Conservation (phyloP, 352 stramenopile genomes). For the Phytophthora pseudosyringae region DNA sequence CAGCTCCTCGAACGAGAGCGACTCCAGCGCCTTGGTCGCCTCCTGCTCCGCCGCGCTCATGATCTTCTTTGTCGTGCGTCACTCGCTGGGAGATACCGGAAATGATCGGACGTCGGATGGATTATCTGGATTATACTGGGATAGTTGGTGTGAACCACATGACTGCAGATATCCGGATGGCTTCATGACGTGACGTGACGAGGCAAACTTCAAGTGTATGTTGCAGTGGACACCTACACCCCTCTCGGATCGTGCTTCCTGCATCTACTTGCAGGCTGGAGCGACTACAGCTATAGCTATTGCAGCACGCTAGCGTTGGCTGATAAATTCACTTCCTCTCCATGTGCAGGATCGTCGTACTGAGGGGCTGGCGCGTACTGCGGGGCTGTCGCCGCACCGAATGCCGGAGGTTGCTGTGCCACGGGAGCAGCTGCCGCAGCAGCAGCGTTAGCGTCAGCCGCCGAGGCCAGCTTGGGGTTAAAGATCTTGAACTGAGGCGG, state of each 20-base stretch:
- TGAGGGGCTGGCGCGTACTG: slow-evolving; percentile 5
- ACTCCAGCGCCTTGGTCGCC: slow-evolving; percentile 63
- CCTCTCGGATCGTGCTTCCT: not conserved
- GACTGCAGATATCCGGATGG: not conserved
- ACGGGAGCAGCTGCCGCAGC: slow-evolving; percentile 15
- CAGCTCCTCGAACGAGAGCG: slow-evolving; percentile 85
- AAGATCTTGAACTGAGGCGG: slow-evolving; percentile 91
- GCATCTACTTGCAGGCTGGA: slow-evolving; percentile 11
- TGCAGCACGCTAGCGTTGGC: slow-evolving; percentile 74
- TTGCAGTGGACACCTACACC: slow-evolving; percentile 1
- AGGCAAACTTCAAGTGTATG: slow-evolving; percentile 16
- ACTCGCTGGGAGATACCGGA: not conserved
- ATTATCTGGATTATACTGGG: too few species aligned
- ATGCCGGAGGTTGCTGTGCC: slow-evolving; percentile 26
- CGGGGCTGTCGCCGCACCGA: slow-evolving; percentile 27
- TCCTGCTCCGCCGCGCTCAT: slow-evolving; percentile 40
- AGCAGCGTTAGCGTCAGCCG: slow-evolving; percentile 30
- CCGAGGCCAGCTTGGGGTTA: slow-evolving; percentile 72
- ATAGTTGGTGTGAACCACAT: slow-evolving; percentile 8
- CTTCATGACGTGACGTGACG: slow-evolving; percentile 4
- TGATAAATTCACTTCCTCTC: slow-evolving; percentile 79
- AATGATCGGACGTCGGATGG: not conserved
- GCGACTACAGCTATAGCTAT: slow-evolving; percentile 32
- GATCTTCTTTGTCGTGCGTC: not conserved
- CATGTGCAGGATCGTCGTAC: slow-evolving; percentile 48